These are phyloP conservation scores for Lichtheimia hyalospora DNA, from an alignment of 371 early-diverging fungal species.

Conservation along the genomic window DNA sequence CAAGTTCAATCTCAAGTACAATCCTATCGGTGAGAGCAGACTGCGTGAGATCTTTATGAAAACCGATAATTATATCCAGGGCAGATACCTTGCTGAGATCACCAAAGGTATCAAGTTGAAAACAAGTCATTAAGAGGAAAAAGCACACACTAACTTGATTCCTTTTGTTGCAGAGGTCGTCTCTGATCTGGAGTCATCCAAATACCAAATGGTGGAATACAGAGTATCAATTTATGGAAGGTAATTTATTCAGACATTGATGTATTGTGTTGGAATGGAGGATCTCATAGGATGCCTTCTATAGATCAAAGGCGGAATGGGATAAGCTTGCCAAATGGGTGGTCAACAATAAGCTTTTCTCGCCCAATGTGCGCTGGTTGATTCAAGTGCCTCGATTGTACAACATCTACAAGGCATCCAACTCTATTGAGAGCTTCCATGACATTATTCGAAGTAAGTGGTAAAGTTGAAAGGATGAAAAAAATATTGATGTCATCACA, in stretches of 20 bases:
- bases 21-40: constrained; percentile 84
- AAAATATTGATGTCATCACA: neutral
- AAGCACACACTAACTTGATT: neutral
- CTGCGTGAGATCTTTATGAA: constrained; percentile 92
- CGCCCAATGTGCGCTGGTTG: constrained; percentile 94
- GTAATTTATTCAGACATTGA: constrained; percentile 13
- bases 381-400: constrained; percentile 97
- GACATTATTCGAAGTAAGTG: constrained; percentile 74
- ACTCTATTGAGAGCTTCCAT: constrained; percentile 73
- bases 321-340: constrained; percentile 96
- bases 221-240: constrained; percentile 93
- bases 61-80: constrained; percentile 94
- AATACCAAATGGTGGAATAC: constrained; percentile 95
- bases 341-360: constrained; percentile 88
- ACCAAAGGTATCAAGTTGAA: constrained; percentile 68
- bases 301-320: constrained; percentile 80
- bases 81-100: constrained; percentile 92
- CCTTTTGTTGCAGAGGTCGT: constrained; percentile 71
- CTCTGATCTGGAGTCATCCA: constrained; percentile 91
- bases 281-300: neutral
- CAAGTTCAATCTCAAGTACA: constrained; percentile 98
- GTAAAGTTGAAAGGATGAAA: neutral
- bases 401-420: constrained; percentile 81
- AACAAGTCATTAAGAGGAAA: neutral
- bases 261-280: neutral